Percentiles rank a stretch among this genome's conserved stretches.
phyloP scores from a whole-genome alignment of 31 red algal genomes.

The Asparagopsis taxiformis region DNA sequence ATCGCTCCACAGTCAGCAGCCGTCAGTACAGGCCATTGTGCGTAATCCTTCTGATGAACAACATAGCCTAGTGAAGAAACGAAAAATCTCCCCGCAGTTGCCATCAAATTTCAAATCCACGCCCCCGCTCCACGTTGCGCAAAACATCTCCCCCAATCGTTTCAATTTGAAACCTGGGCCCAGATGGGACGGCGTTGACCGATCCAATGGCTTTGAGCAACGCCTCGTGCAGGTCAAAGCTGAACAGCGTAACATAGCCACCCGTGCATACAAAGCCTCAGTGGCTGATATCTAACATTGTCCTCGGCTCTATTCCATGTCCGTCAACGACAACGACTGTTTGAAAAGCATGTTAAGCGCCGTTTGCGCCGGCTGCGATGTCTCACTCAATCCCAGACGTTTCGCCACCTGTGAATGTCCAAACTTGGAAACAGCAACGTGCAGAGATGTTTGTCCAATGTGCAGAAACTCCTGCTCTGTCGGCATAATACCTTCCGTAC shows the following conservation, averaged over 20 bases:
- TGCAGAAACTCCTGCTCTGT: conserved; percentile 53
- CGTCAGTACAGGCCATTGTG: no score
- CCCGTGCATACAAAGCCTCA: conserved; percentile 43
- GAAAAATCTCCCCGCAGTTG: no score
- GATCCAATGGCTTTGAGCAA: conserved; percentile 48
- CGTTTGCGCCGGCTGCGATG: neutral
- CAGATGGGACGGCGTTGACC: conserved; percentile 49
- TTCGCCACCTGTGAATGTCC: conserved; percentile 37
- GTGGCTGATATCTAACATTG: conserved; percentile 24
- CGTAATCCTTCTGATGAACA: no score
- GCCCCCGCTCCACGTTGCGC: no score
- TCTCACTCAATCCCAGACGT: conserved; percentile 29
- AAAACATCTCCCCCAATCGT: conserved; percentile 34
- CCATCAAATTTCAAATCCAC: no score
- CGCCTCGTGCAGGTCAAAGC: conserved; percentile 30
- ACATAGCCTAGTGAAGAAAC: no score
- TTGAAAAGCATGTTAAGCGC: neutral
- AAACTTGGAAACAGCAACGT: conserved; percentile 58
- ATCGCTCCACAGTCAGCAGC: no score
- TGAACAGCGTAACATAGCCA: conserved; percentile 10
- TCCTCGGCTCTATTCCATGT: neutral
- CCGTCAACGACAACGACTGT: neutral
- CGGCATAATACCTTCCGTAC: conserved; percentile 68
- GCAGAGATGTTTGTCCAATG: conserved; percentile 35
- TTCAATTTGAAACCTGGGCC: conserved; percentile 32